These are phyloP conservation scores for Neonectria hederae DNA, from an alignment of 2,329 filamentous ascomycete genomes.

Conservation along the genomic window DNA sequence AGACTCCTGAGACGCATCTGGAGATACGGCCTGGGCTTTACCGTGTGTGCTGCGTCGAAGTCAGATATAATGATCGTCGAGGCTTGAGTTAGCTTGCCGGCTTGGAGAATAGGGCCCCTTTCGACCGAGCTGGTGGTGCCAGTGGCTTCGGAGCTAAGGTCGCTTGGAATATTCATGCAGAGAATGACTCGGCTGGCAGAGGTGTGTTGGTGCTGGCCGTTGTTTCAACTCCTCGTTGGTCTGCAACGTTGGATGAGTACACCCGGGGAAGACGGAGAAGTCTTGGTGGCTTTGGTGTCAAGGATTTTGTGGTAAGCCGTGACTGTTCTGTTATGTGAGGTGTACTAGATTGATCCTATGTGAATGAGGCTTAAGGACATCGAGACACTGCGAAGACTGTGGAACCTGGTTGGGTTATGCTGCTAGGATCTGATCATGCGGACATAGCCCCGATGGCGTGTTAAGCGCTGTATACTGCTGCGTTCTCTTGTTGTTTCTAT, in stretches of 20 bases:
- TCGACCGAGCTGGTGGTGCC: background rate
- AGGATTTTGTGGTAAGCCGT: no score
- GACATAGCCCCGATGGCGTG: no score
- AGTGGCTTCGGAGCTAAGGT: background rate
- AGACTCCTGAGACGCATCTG: background rate
- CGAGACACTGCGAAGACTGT: background rate
- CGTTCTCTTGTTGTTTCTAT: background rate
- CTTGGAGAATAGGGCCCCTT: background rate
- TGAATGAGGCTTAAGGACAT: background rate
- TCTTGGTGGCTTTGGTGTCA: no score
- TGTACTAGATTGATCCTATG: no score
- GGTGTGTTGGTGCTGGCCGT: background rate
- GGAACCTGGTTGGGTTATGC: no score
- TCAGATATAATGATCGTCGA: background rate
- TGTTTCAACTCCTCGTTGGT: background rate
- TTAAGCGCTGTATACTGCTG: no score
- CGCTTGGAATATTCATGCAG: no score
- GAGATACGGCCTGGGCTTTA: background rate
- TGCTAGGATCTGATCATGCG: background rate
- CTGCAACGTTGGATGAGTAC: background rate
- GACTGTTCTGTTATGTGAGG: no score
- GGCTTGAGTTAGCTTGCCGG: background rate
- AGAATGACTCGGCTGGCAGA: background rate
- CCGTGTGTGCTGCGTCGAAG: background rate
- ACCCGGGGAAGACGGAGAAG: background rate